Evolutionary conservation across 345 rosid genomes (phyloP).

Genomic region (Gynandropsis gynandra): DNA sequence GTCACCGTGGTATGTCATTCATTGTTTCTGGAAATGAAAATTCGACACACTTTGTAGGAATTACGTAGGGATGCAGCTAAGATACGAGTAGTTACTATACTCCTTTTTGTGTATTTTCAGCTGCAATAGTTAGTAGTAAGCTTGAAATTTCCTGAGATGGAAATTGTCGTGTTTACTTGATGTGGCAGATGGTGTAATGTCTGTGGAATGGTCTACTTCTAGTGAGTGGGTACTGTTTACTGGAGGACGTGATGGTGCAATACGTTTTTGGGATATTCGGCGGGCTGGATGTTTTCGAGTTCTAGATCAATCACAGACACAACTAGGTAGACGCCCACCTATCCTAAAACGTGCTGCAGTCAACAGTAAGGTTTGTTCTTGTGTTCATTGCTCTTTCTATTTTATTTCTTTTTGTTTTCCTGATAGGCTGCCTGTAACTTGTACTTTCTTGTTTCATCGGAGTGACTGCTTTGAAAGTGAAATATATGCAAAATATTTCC

Average conservation of each 20-base stretch:
- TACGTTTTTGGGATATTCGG: constrained; percentile 94
- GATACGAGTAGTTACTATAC: constrained; percentile 5
- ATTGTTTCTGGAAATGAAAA: neutral
- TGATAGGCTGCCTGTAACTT: neutral
- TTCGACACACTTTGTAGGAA: neutral
- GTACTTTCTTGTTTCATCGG: neutral
- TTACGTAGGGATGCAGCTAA: neutral
- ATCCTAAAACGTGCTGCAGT: constrained; percentile 37
- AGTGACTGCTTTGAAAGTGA: neutral
- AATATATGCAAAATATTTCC: neutral
- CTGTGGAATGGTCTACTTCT: constrained; percentile 92
- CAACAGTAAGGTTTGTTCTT: constrained; percentile 44
- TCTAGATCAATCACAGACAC: constrained; percentile 75
- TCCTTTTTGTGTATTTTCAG: constrained; percentile 1
- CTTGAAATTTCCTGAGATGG: neutral
- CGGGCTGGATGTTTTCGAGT: constrained; percentile 90
- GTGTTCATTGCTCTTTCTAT: neutral
- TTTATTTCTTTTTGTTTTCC: too few relatives aligned
- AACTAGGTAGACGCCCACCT: constrained; percentile 80
- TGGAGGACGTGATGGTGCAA: constrained; percentile 97
- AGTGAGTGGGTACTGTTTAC: constrained; percentile 89
- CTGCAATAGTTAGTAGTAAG: neutral
- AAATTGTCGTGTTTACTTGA: constrained; percentile 20
- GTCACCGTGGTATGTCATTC: constrained; percentile 72
- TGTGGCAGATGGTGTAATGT: constrained; percentile 77